Conservation (phyloP, 305 asterid species). For the Fraxinus nigra region DNA sequence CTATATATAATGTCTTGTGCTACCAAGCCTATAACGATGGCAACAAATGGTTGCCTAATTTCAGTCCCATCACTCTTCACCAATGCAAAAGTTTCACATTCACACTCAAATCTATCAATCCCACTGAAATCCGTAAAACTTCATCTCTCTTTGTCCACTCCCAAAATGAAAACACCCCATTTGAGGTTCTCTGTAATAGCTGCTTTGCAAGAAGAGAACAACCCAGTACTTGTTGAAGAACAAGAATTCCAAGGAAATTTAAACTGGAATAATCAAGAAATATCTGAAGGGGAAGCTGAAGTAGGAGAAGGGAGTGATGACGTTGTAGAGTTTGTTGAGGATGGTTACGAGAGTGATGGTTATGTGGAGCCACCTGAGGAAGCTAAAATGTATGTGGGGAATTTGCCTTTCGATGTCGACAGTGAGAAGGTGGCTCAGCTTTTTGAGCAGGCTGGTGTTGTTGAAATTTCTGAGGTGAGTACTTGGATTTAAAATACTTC, state of each 20-base stretch:
- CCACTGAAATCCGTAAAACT: conserved; percentile 30
- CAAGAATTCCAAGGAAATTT: conserved; percentile 28
- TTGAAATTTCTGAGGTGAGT: conserved; percentile 68
- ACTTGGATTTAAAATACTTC: neutral
- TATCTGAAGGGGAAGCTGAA: conserved; percentile 24
- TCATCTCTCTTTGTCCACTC: conserved; percentile 32
- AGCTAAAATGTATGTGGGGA: conserved; percentile 83
- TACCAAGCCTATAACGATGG: conserved; percentile 39
- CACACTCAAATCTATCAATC: conserved; percentile 15
- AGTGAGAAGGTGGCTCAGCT: conserved; percentile 61
- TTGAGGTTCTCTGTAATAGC: conserved; percentile 45
- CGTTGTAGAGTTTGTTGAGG: conserved; percentile 33
- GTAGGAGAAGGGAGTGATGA: conserved; percentile 21
- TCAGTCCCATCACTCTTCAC: conserved; percentile 34
- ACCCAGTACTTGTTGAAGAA: conserved; percentile 39
- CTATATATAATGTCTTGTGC: conserved; percentile 31
- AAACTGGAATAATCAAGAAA: conserved; percentile 24
- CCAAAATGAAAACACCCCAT: conserved; percentile 19
- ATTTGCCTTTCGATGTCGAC: conserved; percentile 74
- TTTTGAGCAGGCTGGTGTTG: conserved; percentile 77
- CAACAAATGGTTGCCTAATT: conserved; percentile 36
- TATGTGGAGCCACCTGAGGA: conserved; percentile 64
- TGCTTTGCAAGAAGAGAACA: conserved; percentile 54
- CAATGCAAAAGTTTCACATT: conserved; percentile 20
- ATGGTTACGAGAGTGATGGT: conserved; percentile 29